Base-by-base conservation (phyloP, 2,329 filamentous ascomycete genomes). In the Xylaria sp. region DNA sequence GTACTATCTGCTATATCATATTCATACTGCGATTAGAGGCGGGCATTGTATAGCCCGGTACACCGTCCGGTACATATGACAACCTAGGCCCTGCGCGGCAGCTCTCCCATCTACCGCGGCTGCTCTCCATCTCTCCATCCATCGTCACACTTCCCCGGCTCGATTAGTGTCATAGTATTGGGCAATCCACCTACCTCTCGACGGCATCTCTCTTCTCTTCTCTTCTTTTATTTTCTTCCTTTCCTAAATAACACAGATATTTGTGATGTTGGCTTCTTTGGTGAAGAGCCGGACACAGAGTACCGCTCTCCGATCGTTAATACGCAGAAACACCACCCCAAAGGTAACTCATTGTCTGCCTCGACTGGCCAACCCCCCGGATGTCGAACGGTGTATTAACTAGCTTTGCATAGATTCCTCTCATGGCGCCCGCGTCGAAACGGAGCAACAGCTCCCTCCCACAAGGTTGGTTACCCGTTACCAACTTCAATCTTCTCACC, bases 371-470 rank as follows among this genome's bases (percentile, higher is more conserved):
- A 5, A 4, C 12, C 11, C 38, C 21, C 23, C 50, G 51, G n/a
- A 38, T 28, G 15, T 45, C 35, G 60, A 55, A 31, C 38, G 45
- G 55, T 60, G 65, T 65, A 54, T 55, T 71, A 52, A 70, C 55
- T 17, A 40, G n/a, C 23, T 17, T 49, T 23, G 33, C 63, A 64
- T 69, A 77, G 75, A 75, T 58, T 63, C 64, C 73, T 69, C 71
- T 76, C 73, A 87, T 88, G 85, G 82, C 85, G 47, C 78, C 82
- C 54, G 76, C 81, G 67, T 75, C 78, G 69, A 81, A 77, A 75
- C 78, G 86, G 74, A 83, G 80, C 76, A 87, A 80, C 73, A 88
- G 85, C 79, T 85, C 85, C 65, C 77, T 86, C 57, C 83, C 84
- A 59, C 72, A 78, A 71, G 82, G 84, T 86, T 75, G 62, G 76